Conservation (phyloP, 163 green algal genomes). For the Smithsoniella earleae region DNA sequence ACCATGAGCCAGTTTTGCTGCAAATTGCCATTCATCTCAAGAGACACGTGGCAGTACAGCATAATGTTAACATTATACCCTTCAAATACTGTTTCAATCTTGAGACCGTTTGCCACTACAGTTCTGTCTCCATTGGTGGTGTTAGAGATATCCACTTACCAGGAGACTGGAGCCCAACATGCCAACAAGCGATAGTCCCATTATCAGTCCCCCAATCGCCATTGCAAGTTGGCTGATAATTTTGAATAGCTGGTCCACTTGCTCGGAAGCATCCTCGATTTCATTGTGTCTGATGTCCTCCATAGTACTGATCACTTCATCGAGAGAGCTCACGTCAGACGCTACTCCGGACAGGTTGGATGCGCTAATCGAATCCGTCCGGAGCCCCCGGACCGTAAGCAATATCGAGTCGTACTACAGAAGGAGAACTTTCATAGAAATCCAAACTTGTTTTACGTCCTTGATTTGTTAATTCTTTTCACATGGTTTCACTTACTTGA, state of each 20-base stretch:
- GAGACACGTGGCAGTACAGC: background rate
- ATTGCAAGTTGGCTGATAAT: background rate
- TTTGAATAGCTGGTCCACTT: background rate
- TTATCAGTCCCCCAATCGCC: conserved; percentile 7
- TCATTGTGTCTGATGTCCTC: background rate
- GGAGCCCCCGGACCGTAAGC: background rate
- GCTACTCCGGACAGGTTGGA: background rate
- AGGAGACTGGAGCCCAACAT: background rate
- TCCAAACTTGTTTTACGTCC: background rate
- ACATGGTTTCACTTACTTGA: background rate
- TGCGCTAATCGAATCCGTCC: background rate
- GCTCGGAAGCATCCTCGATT: background rate
- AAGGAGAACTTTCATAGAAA: background rate
- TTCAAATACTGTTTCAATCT: background rate
- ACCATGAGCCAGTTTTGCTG: conserved; percentile 5
- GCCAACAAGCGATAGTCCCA: background rate
- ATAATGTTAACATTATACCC: background rate
- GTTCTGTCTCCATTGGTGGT: background rate
- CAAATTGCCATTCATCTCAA: background rate
- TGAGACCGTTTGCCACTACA: background rate
- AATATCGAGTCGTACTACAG: background rate
- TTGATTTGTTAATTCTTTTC: background rate
- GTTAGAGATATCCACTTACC: background rate
- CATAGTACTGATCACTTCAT: background rate
- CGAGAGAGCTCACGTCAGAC: background rate